Base-by-base conservation (phyloP, 495 filamentous ascomycete genomes). In the Penicillium coprophilum region DNA sequence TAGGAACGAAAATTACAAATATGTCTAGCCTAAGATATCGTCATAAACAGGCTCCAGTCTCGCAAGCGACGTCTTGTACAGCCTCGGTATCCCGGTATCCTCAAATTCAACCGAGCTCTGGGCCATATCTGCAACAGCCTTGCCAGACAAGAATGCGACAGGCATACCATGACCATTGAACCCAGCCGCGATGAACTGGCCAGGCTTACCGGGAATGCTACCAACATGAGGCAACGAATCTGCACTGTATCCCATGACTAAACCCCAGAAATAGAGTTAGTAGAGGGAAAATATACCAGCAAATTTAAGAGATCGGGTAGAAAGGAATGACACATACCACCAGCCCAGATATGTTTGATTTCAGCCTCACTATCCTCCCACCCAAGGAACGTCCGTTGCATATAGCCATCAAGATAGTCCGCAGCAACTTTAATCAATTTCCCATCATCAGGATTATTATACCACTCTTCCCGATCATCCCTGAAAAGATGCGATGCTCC, bases 141-240 rank as follows among this genome's bases (percentile, higher is more conserved):
- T 78, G 8, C 72, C 73, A 15, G 65, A 60, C 3, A 77, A 59
- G 34, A 76, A 78, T 50, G 80, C 76, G 30, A 78, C 59, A 2
- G 81, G 71, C 81, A 84, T 86, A 1, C 83, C 82, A 62, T 80
- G 79, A 1, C 82, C 82, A 56, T 80, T 77, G 60, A 82, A 84
- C 1, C 80, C 80, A 1, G 80, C 80, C 23, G 73, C 63, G 40
- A 86, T 71, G 43, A 69, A 83, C 36, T 75, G 71, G 1, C 71
- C 74, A 1, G 68, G 56, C 32, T 69, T 65, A 11, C 60, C 73
- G 0, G 81, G 83, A 6, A 84, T 66, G 20, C 69, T 60, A 7
- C 82, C 81, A 28, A 82, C 63, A 62, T 80, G 73, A 10, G 82
- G 81, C n/a, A 67, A 54, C 1, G 64, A 68, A 52, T 82, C 79